Evolutionary conservation across 169 alveolate genomes (phyloP), one percentile per base, ranked within the genome.

Genomic region (Eimeria acervulina): DNA sequence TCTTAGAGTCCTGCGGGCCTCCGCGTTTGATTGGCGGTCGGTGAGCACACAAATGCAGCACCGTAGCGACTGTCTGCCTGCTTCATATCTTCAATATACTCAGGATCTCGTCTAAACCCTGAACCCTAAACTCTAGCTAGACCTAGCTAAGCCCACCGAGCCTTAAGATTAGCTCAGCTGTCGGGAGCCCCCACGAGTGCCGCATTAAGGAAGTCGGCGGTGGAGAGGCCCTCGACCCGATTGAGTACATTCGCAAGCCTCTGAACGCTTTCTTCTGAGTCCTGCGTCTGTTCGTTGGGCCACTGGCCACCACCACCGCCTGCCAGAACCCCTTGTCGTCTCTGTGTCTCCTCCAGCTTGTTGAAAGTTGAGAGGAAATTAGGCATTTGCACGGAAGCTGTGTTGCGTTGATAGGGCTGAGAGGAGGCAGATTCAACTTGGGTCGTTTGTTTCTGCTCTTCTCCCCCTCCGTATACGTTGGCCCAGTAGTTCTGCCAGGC

Each of bases 401-500:
- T n/a, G n/a, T n/a, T 21, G 55, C 55, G 55, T 47, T n/a, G 55
- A 47, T 5, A 55, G 5, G 6, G 66, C 26, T 55, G 66, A 55
- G 26, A 12, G 2, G 66, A 55, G 26, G 66, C 6, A 55, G 42
- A 12, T 36, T 40, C 17, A 8, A 38, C 26, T 78, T 21, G 26
- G n/a, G 33, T 10, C 17, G 55, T n/a, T 42, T 8, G 7, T n/a
- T 26, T 3, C 19, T 4, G 33, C 5, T 38, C 15, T 12, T 78
- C 7, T 38, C 59, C 61, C 21, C 63, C 63, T 26, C 40, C 63
- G 44, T 28, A 81, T 8, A 26, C 38, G 3, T 31, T 87, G 1
- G 95, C 88, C 90, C 90, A 90, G 51, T 59, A 72, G 7, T 12
- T 47, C 66, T 90, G 74, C 95, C 95, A 90, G 12, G 90, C 90